phyloP scores from a whole-genome alignment of 306 rosid species.

The Castanea mollissima region DNA sequence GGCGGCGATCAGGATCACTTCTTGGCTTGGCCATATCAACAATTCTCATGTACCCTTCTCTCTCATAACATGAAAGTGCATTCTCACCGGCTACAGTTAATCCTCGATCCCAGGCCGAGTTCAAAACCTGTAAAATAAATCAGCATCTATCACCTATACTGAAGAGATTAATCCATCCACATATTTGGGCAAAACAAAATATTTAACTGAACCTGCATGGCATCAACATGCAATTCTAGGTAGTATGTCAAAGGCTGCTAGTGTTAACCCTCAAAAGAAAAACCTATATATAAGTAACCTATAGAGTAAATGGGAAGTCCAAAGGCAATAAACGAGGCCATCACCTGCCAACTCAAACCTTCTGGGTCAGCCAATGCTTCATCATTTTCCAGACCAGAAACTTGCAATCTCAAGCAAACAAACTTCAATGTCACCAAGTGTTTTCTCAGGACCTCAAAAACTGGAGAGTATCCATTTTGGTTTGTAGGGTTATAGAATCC shows the following conservation, averaged over 20 bases:
- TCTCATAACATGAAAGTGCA: slow-evolving; percentile 65
- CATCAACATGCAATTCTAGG: background rate
- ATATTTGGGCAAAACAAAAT: background rate
- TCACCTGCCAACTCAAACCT: slow-evolving; percentile 94
- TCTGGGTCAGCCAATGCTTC: slow-evolving; percentile 86
- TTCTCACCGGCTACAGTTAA: slow-evolving; percentile 82
- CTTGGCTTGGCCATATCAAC: slow-evolving; percentile 87
- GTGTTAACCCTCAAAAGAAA: slow-evolving; percentile 9
- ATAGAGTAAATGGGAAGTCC: background rate
- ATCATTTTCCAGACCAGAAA: slow-evolving; percentile 62
- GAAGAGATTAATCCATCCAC: slow-evolving; percentile 6
- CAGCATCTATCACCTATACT: slow-evolving; percentile 9
- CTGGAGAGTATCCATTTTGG: slow-evolving; percentile 89
- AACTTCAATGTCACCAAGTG: slow-evolving; percentile 71
- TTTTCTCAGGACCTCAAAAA: slow-evolving; percentile 81
- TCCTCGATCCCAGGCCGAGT: slow-evolving; percentile 85
- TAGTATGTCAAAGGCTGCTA: slow-evolving; percentile 7
- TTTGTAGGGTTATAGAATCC: slow-evolving; percentile 92
- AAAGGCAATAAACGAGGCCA: slow-evolving; percentile 8
- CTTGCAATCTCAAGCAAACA: slow-evolving; percentile 67
- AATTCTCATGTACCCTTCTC: slow-evolving; percentile 74
- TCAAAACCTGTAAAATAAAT: slow-evolving; percentile 53
- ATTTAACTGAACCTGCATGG: background rate
- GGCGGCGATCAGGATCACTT: slow-evolving; percentile 82
- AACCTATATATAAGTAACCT: background rate